Evolutionary conservation across 768 basidiomycete species (phyloP).

Genomic region (Macrolepiota fuliginosa): DNA sequence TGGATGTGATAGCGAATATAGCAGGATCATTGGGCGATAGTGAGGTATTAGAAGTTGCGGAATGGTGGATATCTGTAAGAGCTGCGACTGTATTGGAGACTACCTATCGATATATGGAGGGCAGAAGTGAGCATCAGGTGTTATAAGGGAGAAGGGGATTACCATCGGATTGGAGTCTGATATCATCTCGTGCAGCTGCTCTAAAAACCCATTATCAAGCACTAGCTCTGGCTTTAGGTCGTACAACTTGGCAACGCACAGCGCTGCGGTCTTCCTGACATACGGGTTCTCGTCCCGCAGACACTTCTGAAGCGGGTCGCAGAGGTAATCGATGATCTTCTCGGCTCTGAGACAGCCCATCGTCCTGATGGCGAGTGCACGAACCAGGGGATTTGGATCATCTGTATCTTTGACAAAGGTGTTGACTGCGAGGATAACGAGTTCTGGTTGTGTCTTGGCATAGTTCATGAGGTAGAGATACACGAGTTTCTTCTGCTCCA

Average conservation of each 20-base stretch:
- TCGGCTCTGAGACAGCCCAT: slow-evolving; percentile 98
- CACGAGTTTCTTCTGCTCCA: slow-evolving; percentile 99
- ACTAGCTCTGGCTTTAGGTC: slow-evolving; percentile 96
- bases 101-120: slow-evolving; percentile 58
- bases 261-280: slow-evolving; percentile 95
- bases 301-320: slow-evolving; percentile 89
- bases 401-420: slow-evolving; percentile 98
- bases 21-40: slow-evolving; percentile 57
- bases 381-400: slow-evolving; percentile 94
- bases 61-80: slow-evolving; percentile 84
- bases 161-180: slow-evolving; percentile 98
- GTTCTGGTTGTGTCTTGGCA: slow-evolving; percentile 97
- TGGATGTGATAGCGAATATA: slow-evolving; percentile 78
- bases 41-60: slow-evolving; percentile 59
- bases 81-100: slow-evolving; percentile 97
- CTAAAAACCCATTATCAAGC: slow-evolving; percentile 91
- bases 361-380: slow-evolving; percentile 94
- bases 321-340: slow-evolving; percentile 99
- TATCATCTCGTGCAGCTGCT: slow-evolving; percentile 88
- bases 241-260: slow-evolving; percentile 97
- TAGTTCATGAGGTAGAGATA: slow-evolving; percentile 99
- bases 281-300: slow-evolving; percentile 96
- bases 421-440: slow-evolving; percentile 98
- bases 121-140: slow-evolving; percentile 1
- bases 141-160: slow-evolving; percentile 13